Evolutionary conservation across 305 asterid genomes (phyloP).

Genomic region (Solanum hybrid): DNA sequence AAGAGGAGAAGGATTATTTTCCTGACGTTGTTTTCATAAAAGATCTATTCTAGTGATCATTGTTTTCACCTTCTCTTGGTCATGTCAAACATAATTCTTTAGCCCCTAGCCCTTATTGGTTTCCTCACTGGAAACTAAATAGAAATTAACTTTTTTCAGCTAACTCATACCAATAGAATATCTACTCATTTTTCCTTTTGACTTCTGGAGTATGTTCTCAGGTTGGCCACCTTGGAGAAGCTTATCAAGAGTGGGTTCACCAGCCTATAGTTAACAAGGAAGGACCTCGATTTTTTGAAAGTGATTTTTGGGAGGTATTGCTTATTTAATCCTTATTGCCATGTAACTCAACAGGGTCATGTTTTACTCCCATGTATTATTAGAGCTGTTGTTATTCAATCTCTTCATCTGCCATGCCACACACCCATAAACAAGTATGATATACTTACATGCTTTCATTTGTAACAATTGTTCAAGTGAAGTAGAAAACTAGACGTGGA

Average conservation of each 20-base stretch:
- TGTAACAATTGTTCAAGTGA: too few relatives aligned
- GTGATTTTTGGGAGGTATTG: conserved; percentile 44
- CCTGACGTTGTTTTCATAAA: not conserved
- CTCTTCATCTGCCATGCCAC: too few relatives aligned
- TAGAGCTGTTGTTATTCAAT: too few relatives aligned
- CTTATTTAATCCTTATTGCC: not conserved
- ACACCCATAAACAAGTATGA: too few relatives aligned
- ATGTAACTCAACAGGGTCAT: not conserved
- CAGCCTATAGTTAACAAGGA: conserved; percentile 55
- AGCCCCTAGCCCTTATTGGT: not conserved
- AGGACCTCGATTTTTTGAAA: conserved; percentile 50
- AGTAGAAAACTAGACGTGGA: too few relatives aligned
- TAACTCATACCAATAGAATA: not conserved
- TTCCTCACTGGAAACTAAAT: too few relatives aligned
- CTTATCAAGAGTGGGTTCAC: conserved; percentile 80
- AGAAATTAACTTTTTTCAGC: not conserved
- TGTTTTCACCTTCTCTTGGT: not conserved
- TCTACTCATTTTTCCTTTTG: not conserved
- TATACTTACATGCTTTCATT: too few relatives aligned
- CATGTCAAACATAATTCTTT: not conserved
- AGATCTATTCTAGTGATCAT: not conserved
- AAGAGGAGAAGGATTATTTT: not conserved
- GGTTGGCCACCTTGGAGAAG: conserved; percentile 91
- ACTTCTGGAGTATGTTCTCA: conserved; percentile 3
- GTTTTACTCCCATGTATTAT: too few relatives aligned